Evolutionary conservation across 176 grass and related monocot species (phyloP).

Genomic region (Carex cristatella): DNA sequence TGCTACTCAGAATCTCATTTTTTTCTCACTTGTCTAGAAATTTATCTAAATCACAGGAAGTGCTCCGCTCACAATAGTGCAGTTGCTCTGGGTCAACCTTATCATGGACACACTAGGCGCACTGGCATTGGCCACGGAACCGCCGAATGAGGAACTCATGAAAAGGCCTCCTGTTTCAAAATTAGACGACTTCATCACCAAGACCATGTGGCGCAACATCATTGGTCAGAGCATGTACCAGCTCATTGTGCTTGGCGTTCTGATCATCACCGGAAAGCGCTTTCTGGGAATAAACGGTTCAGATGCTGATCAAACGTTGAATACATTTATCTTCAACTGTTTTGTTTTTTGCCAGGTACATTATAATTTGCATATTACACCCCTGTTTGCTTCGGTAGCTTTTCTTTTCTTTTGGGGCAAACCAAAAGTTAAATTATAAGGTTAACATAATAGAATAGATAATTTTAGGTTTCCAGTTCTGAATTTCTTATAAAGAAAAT

Average conservation of each 20-base stretch:
- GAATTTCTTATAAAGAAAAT: neutral
- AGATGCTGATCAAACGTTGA: constrained; percentile 34
- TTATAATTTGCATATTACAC: neutral
- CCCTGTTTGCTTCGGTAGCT: neutral
- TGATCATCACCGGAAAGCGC: constrained; percentile 54
- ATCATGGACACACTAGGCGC: constrained; percentile 96
- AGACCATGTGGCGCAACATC: constrained; percentile 93
- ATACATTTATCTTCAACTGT: constrained; percentile 88
- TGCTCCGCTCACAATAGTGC: constrained; percentile 79
- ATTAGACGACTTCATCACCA: constrained; percentile 75
- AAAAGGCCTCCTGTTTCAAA: constrained; percentile 54
- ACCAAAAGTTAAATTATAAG: neutral
- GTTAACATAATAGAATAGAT: neutral
- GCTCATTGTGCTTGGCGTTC: constrained; percentile 58
- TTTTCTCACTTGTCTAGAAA: neutral
- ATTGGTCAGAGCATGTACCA: constrained; percentile 80
- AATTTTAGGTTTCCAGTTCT: neutral
- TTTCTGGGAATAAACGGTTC: constrained; percentile 31
- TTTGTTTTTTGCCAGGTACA: constrained; percentile 90
- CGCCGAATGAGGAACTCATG: constrained; percentile 61
- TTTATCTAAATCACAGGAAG: constrained; percentile 41
- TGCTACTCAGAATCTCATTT: neutral
- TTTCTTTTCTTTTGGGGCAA: neutral
- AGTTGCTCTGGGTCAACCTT: constrained; percentile 92
- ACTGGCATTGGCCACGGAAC: constrained; percentile 81